Evolutionary conservation across 352 stramenopile species (phyloP), one percentile per base, ranked within the genome.

Genomic region (Phytophthora sansomeana): DNA sequence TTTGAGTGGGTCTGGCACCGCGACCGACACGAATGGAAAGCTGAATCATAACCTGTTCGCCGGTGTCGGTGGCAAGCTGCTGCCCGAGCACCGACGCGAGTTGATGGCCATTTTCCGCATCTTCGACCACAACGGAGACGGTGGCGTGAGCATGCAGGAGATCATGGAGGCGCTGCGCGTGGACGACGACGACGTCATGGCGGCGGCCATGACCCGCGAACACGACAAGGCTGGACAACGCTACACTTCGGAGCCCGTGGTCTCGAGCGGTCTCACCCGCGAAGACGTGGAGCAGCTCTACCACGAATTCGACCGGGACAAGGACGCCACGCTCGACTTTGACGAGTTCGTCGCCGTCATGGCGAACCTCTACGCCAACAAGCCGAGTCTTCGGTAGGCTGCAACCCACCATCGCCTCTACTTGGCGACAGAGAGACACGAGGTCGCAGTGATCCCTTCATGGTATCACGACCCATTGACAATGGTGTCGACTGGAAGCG

Each of bases 321-420:
- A 72, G 39, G 80, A 89, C 61, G 71, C 77, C 32, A 72, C 69
- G 3, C 74, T 93, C 14, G 71, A 88, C 55, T 91, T 92, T 42
- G 67, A 89, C 44, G 84, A 93, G 72, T 93, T 93, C 60, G 69
- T 91, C 4, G 49, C 43, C 36, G 70, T 93, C 33, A 85, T 91
- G 77, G 63, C 74, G 28, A 77, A 53, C 19, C 51, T 93, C 10
- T 83, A 92, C 41, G 58, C 64, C 0, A 36, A 58, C 30, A 74
- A 68, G 16, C 51, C 58, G 38, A 65, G 29, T 14, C 24, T 14
- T 51, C 35, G 36, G 10, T 67, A 69, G 35, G 3, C 10, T 5
- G 17, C 38, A 28, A 44, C n/a, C 38, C 11, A 28, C 35, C 35
- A 7, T 52, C 16, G 11, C 42, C 54, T 46, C 29, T 47, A 62